Base-by-base conservation (phyloP, 2,329 filamentous ascomycete species). In the Zopfia rhizophila region DNA sequence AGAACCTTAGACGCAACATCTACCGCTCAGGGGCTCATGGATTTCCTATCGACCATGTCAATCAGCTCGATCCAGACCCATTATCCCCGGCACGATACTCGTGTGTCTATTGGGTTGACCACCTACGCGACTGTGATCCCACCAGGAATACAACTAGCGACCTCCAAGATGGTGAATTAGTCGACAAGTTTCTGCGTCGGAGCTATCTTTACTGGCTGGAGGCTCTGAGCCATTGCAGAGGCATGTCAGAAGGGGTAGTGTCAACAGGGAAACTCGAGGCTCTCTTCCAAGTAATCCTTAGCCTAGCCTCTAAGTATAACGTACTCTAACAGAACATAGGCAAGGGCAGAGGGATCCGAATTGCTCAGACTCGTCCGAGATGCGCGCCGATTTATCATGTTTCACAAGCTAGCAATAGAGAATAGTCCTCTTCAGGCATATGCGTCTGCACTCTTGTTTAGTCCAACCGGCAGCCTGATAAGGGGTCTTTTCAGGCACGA, bases 51-150 rank as follows among this genome's bases (percentile, higher is more conserved):
- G 33, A 52, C 18, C 14, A 55, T 19, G 48, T 63, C 30, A 35
- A 53, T 31, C 39, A 47, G 48, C 38, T 59, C 37, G 11, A 47
- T 46, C 44, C 54, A 41, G 48, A 65, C 55, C 48, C 52, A 38
- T 39, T 66, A 18, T 46, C 55, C 2, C 7, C 56, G 7, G 24
- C 63, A 21, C 50, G 38, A 11, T 51, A 48, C 28, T 58, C 62
- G 5, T 68, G 61, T 42, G 36, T 69, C 29, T 65, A 62, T 41
- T 72, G 68, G 69, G 47, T 58, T 18, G 51, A 62, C 25, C 65
- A 70, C 50, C 42, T 70, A 16, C 58, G 38, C 38, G 55, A 48
- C 24, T 27, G 21, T 36, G 12, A 19, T 28, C 18, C 1, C 11
- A 14, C 14, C 19, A 37, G n/a, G 12, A 16, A 42, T 10, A 32